Base-by-base conservation (phyloP, 2,329 filamentous ascomycete species). In the Neonectria ditissima region DNA sequence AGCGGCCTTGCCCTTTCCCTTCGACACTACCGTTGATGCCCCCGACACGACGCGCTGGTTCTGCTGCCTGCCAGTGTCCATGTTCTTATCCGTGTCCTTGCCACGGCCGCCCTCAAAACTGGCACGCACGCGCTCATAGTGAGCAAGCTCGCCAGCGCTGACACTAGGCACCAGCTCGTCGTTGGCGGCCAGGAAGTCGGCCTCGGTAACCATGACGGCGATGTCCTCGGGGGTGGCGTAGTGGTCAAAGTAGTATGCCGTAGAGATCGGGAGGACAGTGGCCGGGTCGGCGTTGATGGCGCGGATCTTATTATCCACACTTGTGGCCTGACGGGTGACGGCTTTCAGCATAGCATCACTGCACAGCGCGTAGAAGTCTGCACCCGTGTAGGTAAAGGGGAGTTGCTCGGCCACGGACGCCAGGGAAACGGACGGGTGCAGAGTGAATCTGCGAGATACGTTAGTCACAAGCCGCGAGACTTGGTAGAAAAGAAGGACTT, bases 341-440 rank as follows among this genome's bases (percentile, higher is more conserved):
- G 96, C 96, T 79, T 99, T 98, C 70, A 99, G 91, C 96, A 99
- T 99, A 55, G 96, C 94, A 78, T 99, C 96, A 45, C 94, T 97
- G 82, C 95, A 98, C 20, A 99, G 86, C 1, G 96, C 96, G 79
- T 99, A 99, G 75, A 99, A 91, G 80, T 99, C 96, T 66, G 96
- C 96, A 74, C 96, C 96, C 0, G 96, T 99, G 81, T 97, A 99
- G 3, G 95, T 98, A 77, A 97, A 96, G 0, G 96, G 96, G 4
- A 99, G 86, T 11, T 85, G 85, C 55, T 91, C 85, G 4, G 95
- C 91, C 50, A 99, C 89, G 8, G 87, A 82, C 26, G 85, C 78
- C 11, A 99, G 87, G 11, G 93, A 96, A 50, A 97, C 84, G 1
- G 89, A 85, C 0, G 93, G 92, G 67, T 93, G 86, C 55, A 98